Evolutionary conservation across 2,329 filamentous ascomycete genomes (phyloP).

Genomic region (Aureobasidium leucospermi): DNA sequence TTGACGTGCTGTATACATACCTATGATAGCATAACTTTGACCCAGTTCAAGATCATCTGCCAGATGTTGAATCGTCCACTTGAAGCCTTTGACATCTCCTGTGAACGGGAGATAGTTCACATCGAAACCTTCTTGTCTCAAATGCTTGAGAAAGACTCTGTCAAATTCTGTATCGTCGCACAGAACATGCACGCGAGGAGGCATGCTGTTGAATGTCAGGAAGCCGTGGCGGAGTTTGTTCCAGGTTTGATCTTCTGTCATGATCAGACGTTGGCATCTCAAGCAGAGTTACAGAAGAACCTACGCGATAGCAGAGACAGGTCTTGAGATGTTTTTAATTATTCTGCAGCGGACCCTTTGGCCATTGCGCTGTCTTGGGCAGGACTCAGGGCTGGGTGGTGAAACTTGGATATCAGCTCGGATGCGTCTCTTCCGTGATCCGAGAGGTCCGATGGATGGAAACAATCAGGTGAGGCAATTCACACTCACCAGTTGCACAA

Average conservation of each 20-base stretch:
- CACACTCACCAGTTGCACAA: too few relatives aligned
- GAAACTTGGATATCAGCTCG: too few relatives aligned
- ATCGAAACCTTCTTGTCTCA: conserved; percentile 38
- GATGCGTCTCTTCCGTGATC: too few relatives aligned
- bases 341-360: too few relatives aligned
- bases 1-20: conserved; percentile 5
- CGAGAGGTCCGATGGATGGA: too few relatives aligned
- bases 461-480: too few relatives aligned
- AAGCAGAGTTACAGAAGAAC: too few relatives aligned
- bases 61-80: conserved; percentile 28
- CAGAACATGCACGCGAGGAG: conserved; percentile 32
- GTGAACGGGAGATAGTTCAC: conserved; percentile 31
- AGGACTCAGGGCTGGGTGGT: too few relatives aligned
- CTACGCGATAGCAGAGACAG: too few relatives aligned
- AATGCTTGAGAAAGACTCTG: conserved; percentile 30
- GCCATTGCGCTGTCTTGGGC: too few relatives aligned
- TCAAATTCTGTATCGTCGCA: conserved; percentile 32
- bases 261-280: not conserved
- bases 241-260: conserved; percentile 22
- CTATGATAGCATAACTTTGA: conserved; percentile 25
- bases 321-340: too few relatives aligned
- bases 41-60: conserved; percentile 31
- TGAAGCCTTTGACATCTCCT: conserved; percentile 25
- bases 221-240: conserved; percentile 15
- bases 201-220: conserved; percentile 22